Conservation (phyloP, 257 asterid genomes). For the Solanum chaucha region DNA sequence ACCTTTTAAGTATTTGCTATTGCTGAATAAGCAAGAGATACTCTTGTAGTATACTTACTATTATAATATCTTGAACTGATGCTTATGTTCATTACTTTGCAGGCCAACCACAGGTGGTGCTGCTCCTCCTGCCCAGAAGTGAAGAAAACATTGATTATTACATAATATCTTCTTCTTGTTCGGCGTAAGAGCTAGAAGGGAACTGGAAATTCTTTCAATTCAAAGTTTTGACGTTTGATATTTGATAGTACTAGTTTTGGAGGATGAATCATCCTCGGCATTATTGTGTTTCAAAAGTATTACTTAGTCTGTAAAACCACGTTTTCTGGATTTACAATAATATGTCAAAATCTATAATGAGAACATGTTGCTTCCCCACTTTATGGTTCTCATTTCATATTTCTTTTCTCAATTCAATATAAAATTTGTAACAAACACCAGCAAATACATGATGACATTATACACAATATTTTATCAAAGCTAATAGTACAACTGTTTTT, state of each 20-base stretch:
- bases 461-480: neutral
- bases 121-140: conserved; percentile 20
- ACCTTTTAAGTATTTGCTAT: neutral
- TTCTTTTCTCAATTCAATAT: neutral
- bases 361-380: neutral
- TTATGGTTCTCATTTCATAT: neutral
- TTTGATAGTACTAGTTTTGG: neutral
- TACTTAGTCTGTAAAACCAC: neutral
- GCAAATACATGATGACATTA: neutral
- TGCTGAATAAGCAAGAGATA: neutral
- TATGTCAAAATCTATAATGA: neutral
- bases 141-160: neutral
- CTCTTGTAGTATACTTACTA: neutral
- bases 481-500: neutral
- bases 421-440: neutral
- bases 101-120: conserved; percentile 89
- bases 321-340: neutral
- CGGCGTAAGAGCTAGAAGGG: neutral
- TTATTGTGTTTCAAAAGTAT: neutral
- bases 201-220: neutral
- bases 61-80: neutral
- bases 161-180: neutral
- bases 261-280: neutral
- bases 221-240: neutral
- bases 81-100: neutral